Conservation (phyloP, 768 basidiomycete species). For the Mycena vulgaris region DNA sequence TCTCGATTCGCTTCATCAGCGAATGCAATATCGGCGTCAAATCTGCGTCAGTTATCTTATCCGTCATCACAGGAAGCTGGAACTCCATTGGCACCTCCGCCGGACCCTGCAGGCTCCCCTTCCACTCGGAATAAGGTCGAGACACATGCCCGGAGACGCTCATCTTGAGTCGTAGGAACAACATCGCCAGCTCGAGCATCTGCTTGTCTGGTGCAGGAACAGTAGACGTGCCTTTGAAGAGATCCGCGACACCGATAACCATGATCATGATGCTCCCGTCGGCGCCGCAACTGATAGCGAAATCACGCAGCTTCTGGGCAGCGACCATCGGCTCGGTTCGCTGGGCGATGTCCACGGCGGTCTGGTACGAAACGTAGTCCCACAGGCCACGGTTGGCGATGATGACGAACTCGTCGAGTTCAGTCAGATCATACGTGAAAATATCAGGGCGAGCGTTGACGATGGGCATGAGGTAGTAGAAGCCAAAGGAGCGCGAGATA, state of each 20-base stretch:
- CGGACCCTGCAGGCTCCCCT: conserved; percentile 55
- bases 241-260: conserved; percentile 89
- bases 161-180: conserved; percentile 87
- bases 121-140: conserved; percentile 61
- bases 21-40: background rate
- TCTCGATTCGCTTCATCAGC: conserved; percentile 1
- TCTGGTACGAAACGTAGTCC: conserved; percentile 95
- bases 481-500: conserved; percentile 94
- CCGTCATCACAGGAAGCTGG: conserved; percentile 8
- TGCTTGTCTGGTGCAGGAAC: conserved; percentile 52
- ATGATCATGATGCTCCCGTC: conserved; percentile 97
- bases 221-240: conserved; percentile 65
- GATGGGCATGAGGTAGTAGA: conserved; percentile 90
- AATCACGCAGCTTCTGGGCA: conserved; percentile 96
- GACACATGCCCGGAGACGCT: conserved; percentile 76
- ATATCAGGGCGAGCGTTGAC: conserved; percentile 93
- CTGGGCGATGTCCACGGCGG: conserved; percentile 95
- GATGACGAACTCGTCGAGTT: conserved; percentile 96
- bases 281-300: conserved; percentile 97
- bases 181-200: conserved; percentile 78
- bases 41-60: conserved; percentile 12
- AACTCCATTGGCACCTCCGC: conserved; percentile 13
- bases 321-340: conserved; percentile 79
- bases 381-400: conserved; percentile 94
- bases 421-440: conserved; percentile 74